Evolutionary conservation across 768 basidiomycete genomes (phyloP).

Genomic region (Zangia roseola): DNA sequence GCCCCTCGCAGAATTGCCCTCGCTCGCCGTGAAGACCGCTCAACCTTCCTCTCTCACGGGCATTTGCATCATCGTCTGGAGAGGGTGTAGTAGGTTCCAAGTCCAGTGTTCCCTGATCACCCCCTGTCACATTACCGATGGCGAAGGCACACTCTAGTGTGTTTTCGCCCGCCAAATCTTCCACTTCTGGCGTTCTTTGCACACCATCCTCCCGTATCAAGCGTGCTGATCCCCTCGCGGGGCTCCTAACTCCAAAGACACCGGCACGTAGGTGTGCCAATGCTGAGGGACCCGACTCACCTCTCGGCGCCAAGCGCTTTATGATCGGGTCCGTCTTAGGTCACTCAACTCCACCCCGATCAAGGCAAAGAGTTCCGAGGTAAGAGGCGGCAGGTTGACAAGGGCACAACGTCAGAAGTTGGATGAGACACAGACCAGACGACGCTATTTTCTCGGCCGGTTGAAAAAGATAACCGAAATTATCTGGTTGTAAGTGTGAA

Average conservation of each 20-base stretch:
- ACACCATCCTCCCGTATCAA: constrained; percentile 51
- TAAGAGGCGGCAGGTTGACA: constrained; percentile 47
- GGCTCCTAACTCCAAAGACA: constrained; percentile 38
- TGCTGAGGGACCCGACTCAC: constrained; percentile 38
- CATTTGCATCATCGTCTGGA: too few relatives aligned
- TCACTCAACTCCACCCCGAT: too few relatives aligned
- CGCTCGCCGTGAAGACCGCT: too few relatives aligned
- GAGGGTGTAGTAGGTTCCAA: too few relatives aligned
- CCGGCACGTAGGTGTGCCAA: constrained; percentile 48
- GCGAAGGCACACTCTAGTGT: constrained; percentile 35
- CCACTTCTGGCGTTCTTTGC: constrained; percentile 65
- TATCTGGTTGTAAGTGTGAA: constrained; percentile 70
- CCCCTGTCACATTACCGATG: constrained; percentile 51
- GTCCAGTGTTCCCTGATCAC: constrained; percentile 13
- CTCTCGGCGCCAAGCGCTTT: constrained; percentile 72
- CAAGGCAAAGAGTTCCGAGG: constrained; percentile 45
- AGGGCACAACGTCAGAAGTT: constrained; percentile 69
- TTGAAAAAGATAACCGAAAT: constrained; percentile 80
- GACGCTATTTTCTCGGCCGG: constrained; percentile 76
- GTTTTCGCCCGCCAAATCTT: constrained; percentile 46
- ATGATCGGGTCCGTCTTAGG: too few relatives aligned
- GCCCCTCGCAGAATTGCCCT: too few relatives aligned
- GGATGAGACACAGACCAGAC: constrained; percentile 74
- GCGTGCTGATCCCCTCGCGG: constrained; percentile 32
- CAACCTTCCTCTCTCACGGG: constrained; percentile 40